Base-by-base conservation (phyloP, 768 basidiomycete genomes). In the Mrakia frigida region DNA sequence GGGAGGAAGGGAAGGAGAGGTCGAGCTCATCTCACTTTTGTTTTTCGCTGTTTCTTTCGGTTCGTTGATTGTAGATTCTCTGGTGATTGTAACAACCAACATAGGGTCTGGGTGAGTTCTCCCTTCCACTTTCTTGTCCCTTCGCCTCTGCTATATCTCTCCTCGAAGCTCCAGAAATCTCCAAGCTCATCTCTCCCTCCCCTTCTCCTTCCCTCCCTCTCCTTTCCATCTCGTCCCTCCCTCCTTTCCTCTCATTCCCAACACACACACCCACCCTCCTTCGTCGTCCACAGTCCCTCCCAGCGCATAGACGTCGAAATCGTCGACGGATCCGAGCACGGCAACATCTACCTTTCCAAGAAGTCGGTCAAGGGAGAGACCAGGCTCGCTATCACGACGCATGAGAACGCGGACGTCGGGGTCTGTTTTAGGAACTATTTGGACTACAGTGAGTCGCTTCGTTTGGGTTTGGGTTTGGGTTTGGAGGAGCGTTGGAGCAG, bases 41-140 rank as follows among this genome's bases (percentile, higher is more conserved):
- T 41, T 11, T 41, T 41, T 41, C 11, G 39, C 10, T n/a, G 59
- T 43, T 37, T 33, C 35, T n/a, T n/a, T 37, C 33, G 21, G 23
- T 11, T 11, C 11, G 63, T 28, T 9, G n/a, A 6, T 2, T 4
- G 6, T 56, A 76, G 75, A 93, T 80, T 88, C 92, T 9, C 90
- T 98, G 50, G 93, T 98, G 82, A 93, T 99, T 80, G 94, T 97
- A 79, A 98, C 96, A 0, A 94, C 96, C 61, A 96, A 97, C 82
- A 90, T 96, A 41, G 90, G 90, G 0, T 87, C 90, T 0, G 80
- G 82, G 76, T 77, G 25, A 6, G 76, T 75, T 10, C 46, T 33
- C 16, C 53, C 6, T 14, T 11, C 28, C n/a, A n/a, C 28, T 5
- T 11, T 60, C n/a, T 37, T 37, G 18, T 5, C 3, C 11, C 13